phyloP scores from a whole-genome alignment of 2,329 filamentous ascomycete species.

The Lizonia empirigonia region DNA sequence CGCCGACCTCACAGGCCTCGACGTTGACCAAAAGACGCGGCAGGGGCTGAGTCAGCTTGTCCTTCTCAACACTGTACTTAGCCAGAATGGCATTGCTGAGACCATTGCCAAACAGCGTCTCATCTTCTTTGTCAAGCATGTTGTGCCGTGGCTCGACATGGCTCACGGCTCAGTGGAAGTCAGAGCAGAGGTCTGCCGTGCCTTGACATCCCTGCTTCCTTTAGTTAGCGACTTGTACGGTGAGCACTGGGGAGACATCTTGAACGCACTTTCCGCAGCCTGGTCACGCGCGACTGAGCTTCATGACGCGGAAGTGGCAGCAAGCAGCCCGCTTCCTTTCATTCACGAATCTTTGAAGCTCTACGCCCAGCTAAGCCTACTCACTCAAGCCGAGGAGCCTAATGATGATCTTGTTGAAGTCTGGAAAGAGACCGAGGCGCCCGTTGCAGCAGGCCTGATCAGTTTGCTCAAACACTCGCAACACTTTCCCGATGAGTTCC shows the following conservation, averaged over 20 bases:
- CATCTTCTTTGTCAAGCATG: slow-evolving; percentile 80
- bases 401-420: slow-evolving; percentile 88
- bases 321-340: slow-evolving; percentile 55
- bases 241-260: slow-evolving; percentile 73
- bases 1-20: slow-evolving; percentile 63
- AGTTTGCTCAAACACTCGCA: slow-evolving; percentile 64
- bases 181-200: slow-evolving; percentile 62
- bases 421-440: slow-evolving; percentile 64
- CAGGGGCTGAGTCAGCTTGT: slow-evolving; percentile 57
- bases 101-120: slow-evolving; percentile 68
- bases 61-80: slow-evolving; percentile 61
- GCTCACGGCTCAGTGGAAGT: slow-evolving; percentile 56
- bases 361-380: slow-evolving; percentile 64
- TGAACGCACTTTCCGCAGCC: slow-evolving; percentile 43
- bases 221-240: slow-evolving; percentile 83
- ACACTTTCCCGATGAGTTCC: slow-evolving; percentile 57
- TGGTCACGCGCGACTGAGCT: slow-evolving; percentile 43
- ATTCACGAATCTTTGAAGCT: slow-evolving; percentile 76
- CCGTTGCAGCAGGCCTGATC: slow-evolving; percentile 64
- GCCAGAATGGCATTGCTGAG: slow-evolving; percentile 55
- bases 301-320: slow-evolving; percentile 30
- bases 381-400: slow-evolving; percentile 63
- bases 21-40: slow-evolving; percentile 50
- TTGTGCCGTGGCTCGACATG: slow-evolving; percentile 72
- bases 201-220: slow-evolving; percentile 66